Evolutionary conservation across 2,329 filamentous ascomycete genomes (phyloP), one percentile per base, ranked within the genome.

Genomic region (Exutisphaerella laricina): DNA sequence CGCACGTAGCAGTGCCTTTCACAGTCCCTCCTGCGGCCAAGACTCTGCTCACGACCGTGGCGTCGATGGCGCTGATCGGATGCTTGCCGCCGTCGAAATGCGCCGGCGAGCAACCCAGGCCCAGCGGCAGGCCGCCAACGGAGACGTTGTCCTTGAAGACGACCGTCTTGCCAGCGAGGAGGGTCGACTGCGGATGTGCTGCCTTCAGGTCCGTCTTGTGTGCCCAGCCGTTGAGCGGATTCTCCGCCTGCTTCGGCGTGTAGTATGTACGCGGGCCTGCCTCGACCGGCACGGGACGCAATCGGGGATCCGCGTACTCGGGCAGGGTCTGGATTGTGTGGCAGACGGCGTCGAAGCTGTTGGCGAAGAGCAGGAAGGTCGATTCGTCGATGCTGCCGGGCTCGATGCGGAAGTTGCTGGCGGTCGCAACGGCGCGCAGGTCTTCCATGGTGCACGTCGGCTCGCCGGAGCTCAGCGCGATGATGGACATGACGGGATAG

Each of bases 121-220:
- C 65, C n/a, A 68, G 61, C 8, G 69, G 68, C 20, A 73, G 60
- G 4, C 65, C 67, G 0, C 63, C 67, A 1, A 75, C 61, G 4
- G 65, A 65, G 8, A 74, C 66, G 46, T 73, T 73, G 54, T 73
- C 72, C 49, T 74, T 75, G 39, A 74, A 54, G 3, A 63, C 68
- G 7, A 73, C 40, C 4, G 58, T 64, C 33, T 49, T 53, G 10
- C 59, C 62, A 12, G 48, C 40, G 3, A 66, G 56, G 10, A 38
- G 43, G 9, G 50, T 49, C 23, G 35, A 39, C 10, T 34, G 39
- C 3, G 59, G 58, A 30, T 45, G 44, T 3, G 52, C 43, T 5
- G 62, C 53, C n/a, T 46, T 51, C 9, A 69, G 52, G 3, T 55
- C 50, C 16, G 58, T 61, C 28, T 58, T 58, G 40, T 70, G 63